A percentile compares a stretch with the other conserved stretches of the same genome.
phyloP scores from a whole-genome alignment of 1,284 basidiomycete species.

The Chalciporus sp. region DNA sequence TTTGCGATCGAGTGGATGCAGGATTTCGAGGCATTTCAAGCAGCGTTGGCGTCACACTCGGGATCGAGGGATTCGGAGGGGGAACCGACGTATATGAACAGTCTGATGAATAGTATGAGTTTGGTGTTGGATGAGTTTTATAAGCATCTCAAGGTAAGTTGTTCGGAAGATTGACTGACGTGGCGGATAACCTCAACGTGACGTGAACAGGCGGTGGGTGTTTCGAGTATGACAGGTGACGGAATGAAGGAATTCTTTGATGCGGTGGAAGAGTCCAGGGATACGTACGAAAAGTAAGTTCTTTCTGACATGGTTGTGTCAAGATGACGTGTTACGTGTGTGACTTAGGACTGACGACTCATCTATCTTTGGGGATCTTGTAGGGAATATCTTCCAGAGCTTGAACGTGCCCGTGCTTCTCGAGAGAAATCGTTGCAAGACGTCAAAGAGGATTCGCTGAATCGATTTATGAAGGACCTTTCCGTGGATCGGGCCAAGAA shows the following conservation, averaged over 20 bases:
- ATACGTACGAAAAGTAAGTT: constrained; percentile 85
- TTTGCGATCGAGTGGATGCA: constrained; percentile 99
- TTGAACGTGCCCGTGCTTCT: constrained; percentile 66
- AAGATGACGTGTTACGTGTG: not conserved
- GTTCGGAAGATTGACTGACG: too few species aligned
- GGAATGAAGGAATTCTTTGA: constrained; percentile 92
- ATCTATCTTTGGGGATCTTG: constrained; percentile 7
- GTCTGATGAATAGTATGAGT: constrained; percentile 99
- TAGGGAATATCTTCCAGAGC: constrained; percentile 92
- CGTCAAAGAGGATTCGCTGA: constrained; percentile 79
- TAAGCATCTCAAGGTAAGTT: constrained; percentile 83
- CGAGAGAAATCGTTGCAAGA: constrained; percentile 68
- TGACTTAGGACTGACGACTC: too few species aligned
- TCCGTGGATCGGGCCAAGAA: constrained; percentile 66
- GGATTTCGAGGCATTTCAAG: constrained; percentile 92
- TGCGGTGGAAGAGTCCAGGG: constrained; percentile 84
- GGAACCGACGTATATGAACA: constrained; percentile 97
- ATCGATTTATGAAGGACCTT: constrained; percentile 85
- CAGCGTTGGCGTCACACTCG: constrained; percentile 64
- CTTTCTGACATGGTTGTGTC: not conserved
- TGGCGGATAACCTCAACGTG: not conserved
- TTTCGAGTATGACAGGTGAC: constrained; percentile 93
- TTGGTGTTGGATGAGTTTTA: constrained; percentile 99
- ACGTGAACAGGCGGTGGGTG: constrained; percentile 80
- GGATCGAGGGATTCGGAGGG: constrained; percentile 79